Conservation (phyloP, 1,284 basidiomycete species). For the Ganoderma sinense region DNA sequence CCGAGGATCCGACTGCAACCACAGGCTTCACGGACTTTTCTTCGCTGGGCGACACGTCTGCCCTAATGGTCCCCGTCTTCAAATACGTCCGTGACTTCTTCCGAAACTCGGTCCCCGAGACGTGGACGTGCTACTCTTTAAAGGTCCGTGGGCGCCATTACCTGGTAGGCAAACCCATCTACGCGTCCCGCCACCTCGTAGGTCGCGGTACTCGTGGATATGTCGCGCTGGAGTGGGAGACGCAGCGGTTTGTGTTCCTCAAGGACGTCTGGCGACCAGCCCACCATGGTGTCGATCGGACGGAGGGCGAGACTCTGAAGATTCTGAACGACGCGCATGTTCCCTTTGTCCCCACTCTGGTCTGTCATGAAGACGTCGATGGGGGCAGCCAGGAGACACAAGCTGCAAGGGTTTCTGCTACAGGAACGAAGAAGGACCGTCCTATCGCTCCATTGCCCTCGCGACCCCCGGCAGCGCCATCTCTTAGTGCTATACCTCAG, state of each 20-base stretch:
- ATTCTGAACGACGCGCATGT: not conserved
- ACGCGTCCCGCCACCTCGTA: not conserved
- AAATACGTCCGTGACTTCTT: slow-evolving; percentile 18
- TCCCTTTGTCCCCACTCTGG: not conserved
- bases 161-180: not conserved
- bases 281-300: not conserved
- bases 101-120: slow-evolving; percentile 1
- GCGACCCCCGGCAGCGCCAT: not conserved
- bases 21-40: not conserved
- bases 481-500: not conserved
- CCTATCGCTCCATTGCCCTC: not conserved
- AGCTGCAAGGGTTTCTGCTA: not conserved
- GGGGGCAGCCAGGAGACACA: not conserved
- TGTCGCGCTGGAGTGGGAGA: slow-evolving; percentile 7
- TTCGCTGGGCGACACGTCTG: not conserved
- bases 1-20: not conserved
- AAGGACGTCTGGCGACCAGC: slow-evolving; percentile 5
- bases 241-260: slow-evolving; percentile 8
- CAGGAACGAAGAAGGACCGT: not conserved
- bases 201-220: slow-evolving; percentile 9
- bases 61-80: slow-evolving; percentile 3
- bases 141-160: not conserved
- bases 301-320: not conserved
- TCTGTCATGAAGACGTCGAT: not conserved
- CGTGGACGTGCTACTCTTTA: slow-evolving; percentile 14